Percentiles rank a stretch among this genome's conserved stretches.
phyloP scores from a whole-genome alignment of 2,329 filamentous ascomycete genomes.

The Neofusicoccum kwambonambiense region DNA sequence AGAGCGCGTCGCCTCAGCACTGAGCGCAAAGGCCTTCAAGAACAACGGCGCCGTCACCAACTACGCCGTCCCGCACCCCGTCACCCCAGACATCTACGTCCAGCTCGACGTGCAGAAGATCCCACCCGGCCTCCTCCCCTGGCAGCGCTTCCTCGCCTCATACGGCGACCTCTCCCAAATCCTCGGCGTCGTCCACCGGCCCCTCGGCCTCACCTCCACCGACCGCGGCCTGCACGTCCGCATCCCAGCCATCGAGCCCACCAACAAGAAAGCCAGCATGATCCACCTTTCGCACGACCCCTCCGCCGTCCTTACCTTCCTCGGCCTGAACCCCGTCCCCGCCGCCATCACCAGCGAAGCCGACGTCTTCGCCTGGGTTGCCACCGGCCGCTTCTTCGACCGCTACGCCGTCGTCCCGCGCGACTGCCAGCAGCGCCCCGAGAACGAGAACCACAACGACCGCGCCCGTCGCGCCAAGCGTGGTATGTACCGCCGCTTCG shows the following conservation, averaged over 20 bases:
- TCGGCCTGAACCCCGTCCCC: slow-evolving; percentile 66
- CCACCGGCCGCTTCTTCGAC: slow-evolving; percentile 59
- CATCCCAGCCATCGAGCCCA: slow-evolving; percentile 64
- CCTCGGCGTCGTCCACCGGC: slow-evolving; percentile 62
- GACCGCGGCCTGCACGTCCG: slow-evolving; percentile 64
- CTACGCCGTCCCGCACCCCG: slow-evolving; percentile 52
- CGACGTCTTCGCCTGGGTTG: slow-evolving; percentile 63
- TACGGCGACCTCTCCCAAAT: slow-evolving; percentile 73
- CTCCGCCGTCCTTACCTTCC: slow-evolving; percentile 56
- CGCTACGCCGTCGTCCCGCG: slow-evolving; percentile 34
- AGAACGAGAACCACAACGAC: slow-evolving; percentile 51
- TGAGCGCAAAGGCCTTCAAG: slow-evolving; percentile 45
- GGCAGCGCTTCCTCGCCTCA: slow-evolving; percentile 66
- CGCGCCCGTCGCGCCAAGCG: slow-evolving; percentile 56
- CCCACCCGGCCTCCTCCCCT: slow-evolving; percentile 45
- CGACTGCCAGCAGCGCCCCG: slow-evolving; percentile 24
- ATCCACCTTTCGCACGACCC: slow-evolving; percentile 63
- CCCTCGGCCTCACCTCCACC: slow-evolving; percentile 65
- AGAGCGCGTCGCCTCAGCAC: slow-evolving; percentile 35
- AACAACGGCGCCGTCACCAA: slow-evolving; percentile 30
- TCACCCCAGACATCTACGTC: slow-evolving; percentile 44
- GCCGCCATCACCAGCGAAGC: slow-evolving; percentile 56
- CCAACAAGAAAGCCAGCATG: slow-evolving; percentile 56
- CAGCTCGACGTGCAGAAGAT: slow-evolving; percentile 70
- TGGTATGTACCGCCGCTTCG: slow-evolving; percentile 59